Percentiles rank a stretch among this genome's conserved stretches.
Conservation (phyloP, 345 rosid genomes). For the Heritiera littoralis region DNA sequence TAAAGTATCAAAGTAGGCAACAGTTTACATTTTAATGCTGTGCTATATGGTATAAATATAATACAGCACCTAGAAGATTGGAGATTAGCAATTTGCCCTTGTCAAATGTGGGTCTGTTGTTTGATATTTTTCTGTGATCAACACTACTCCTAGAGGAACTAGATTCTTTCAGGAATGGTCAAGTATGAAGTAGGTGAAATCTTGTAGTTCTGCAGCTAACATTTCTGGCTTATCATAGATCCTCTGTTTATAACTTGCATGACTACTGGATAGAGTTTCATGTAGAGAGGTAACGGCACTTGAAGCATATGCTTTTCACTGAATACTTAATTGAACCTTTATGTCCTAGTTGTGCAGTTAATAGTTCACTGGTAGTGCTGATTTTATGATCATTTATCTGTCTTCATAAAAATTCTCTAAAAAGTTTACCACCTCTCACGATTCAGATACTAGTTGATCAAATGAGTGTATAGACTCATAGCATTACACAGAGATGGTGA, state of each 20-base stretch:
- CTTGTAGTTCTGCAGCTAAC: neutral
- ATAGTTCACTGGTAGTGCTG: neutral
- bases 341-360: neutral
- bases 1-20: neutral
- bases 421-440: too few species aligned
- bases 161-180: neutral
- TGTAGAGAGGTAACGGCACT: neutral
- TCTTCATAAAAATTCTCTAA: neutral
- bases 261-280: neutral
- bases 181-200: neutral
- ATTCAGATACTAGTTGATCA: neutral
- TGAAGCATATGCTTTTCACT: neutral
- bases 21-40: too few species aligned
- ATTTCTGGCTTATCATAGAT: neutral
- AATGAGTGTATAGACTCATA: neutral
- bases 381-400: neutral
- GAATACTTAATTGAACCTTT: neutral
- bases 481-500: neutral
- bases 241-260: neutral
- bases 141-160: neutral
- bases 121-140: neutral
- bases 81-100: neutral
- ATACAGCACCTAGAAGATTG: neutral
- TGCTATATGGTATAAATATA: neutral
- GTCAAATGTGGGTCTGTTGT: neutral